These are phyloP conservation scores for Westerdykella sp. DNA, from an alignment of 2,329 filamentous ascomycete species.

Conservation along the genomic window DNA sequence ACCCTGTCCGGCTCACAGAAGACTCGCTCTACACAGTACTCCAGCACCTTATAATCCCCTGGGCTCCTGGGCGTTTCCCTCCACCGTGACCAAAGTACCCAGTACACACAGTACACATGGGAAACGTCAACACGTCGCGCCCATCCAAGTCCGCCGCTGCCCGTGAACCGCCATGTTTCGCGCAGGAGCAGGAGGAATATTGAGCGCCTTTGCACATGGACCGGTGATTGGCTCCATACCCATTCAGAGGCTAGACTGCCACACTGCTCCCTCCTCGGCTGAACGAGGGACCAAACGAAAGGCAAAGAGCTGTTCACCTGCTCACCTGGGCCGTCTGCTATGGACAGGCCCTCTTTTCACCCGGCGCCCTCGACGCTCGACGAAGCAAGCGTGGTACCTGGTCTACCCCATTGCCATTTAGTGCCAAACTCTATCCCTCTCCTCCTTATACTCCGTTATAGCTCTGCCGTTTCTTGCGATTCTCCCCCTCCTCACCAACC, in stretches of 20 bases:
- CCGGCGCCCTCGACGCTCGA: constrained; percentile 2
- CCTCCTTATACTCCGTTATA: constrained; percentile 5
- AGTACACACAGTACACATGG: not conserved
- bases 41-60: too few species aligned
- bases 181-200: constrained; percentile 12
- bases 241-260: not conserved
- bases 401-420: not conserved
- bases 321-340: constrained; percentile 20
- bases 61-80: too few species aligned
- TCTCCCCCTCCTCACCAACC: constrained; percentile 5
- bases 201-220: not conserved
- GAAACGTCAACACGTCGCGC: constrained; percentile 13
- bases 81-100: not conserved
- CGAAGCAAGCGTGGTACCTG: constrained; percentile 1
- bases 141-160: constrained; percentile 10
- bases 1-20: too few species aligned
- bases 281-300: not conserved
- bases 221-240: not conserved
- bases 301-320: constrained; percentile 14
- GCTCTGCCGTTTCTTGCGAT: constrained; percentile 1
- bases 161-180: constrained; percentile 10
- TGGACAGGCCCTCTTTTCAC: constrained; percentile 8
- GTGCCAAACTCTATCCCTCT: constrained; percentile 1
- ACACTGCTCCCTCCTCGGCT: not conserved
- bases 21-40: too few species aligned